Percentiles rank a stretch among this genome's conserved stretches.
Conservation (phyloP, 1,284 basidiomycete genomes). For the Moniliella sp. region DNA sequence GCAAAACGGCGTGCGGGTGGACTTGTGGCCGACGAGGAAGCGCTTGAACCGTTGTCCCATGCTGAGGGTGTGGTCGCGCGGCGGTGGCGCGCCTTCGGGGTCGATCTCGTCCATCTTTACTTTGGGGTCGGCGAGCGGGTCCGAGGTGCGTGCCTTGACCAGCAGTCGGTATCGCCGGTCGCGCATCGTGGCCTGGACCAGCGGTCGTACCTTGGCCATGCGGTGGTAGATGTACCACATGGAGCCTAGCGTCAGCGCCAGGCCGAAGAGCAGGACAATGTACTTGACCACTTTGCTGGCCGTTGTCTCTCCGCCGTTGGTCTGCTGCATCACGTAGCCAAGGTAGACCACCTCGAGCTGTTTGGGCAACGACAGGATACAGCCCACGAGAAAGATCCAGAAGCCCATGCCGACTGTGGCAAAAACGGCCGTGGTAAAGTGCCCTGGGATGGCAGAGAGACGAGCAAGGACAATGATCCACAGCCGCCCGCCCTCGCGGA, state of each 20-base stretch:
- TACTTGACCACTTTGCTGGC: slow-evolving; percentile 24
- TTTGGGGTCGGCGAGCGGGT: no score
- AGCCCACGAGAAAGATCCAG: slow-evolving; percentile 29
- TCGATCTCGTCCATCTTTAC: no score
- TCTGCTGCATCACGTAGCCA: slow-evolving; percentile 9
- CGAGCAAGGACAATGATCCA: slow-evolving; percentile 16
- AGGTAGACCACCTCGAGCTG: slow-evolving; percentile 26
- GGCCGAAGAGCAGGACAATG: slow-evolving; percentile 16
- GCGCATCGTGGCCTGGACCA: slow-evolving; percentile 43
- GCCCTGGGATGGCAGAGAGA: slow-evolving; percentile 3
- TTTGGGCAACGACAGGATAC: slow-evolving; percentile 34
- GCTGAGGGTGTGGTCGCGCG: no score
- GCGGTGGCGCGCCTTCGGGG: no score
- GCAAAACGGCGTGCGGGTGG: no score
- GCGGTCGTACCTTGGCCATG: slow-evolving; percentile 54
- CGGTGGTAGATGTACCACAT: slow-evolving; percentile 44
- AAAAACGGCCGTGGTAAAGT: slow-evolving; percentile 20
- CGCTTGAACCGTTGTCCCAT: no score
- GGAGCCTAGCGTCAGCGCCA: slow-evolving; percentile 43
- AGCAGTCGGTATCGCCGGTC: slow-evolving; percentile 41
- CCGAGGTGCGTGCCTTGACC: slow-evolving; percentile 1
- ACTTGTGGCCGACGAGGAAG: no score
- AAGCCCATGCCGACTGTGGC: slow-evolving; percentile 27
- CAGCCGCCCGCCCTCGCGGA: slow-evolving; percentile 32
- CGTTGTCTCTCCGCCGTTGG: slow-evolving; percentile 10